These are phyloP conservation scores for Colletotrichum trifolii DNA, from an alignment of 2,329 filamentous ascomycete genomes.

Conservation along the genomic window DNA sequence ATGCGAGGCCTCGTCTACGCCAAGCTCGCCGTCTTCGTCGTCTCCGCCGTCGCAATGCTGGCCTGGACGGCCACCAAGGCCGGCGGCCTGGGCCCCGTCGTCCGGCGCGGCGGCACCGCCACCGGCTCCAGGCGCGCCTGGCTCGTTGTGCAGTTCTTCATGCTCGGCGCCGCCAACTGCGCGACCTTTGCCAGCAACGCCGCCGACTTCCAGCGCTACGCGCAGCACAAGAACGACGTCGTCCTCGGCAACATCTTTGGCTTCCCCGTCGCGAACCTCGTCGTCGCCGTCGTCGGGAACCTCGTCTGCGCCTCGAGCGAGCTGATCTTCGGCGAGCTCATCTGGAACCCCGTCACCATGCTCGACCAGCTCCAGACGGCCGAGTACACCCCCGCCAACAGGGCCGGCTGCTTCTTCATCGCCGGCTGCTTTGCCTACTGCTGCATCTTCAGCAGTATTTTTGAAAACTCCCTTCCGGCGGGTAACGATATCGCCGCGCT, in stretches of 20 bases:
- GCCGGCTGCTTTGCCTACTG: slow-evolving; percentile 54
- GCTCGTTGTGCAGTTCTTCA: slow-evolving; percentile 51
- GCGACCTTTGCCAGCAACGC: slow-evolving; percentile 53
- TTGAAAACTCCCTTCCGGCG: slow-evolving; percentile 54
- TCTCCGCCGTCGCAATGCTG: slow-evolving; percentile 51
- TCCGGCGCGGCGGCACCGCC: slow-evolving; percentile 73
- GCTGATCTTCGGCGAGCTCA: slow-evolving; percentile 37
- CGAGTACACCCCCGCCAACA: slow-evolving; percentile 47
- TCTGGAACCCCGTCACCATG: slow-evolving; percentile 44
- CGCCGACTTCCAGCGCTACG: slow-evolving; percentile 57
- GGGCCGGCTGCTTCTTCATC: slow-evolving; percentile 54
- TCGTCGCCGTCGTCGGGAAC: slow-evolving; percentile 53
- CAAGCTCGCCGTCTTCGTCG: slow-evolving; percentile 49
- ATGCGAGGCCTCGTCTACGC: slow-evolving; percentile 37
- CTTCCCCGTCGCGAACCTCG: slow-evolving; percentile 52
- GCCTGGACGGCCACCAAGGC: slow-evolving; percentile 77
- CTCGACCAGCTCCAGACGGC: slow-evolving; percentile 48
- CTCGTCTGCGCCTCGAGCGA: slow-evolving; percentile 47
- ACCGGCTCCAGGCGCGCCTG: slow-evolving; percentile 52
- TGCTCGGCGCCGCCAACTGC: slow-evolving; percentile 48
- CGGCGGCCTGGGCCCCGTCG: slow-evolving; percentile 69
- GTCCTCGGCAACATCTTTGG: slow-evolving; percentile 53
- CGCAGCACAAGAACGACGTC: slow-evolving; percentile 51
- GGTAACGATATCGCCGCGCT: slow-evolving; percentile 53
- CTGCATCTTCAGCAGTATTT: slow-evolving; percentile 55